A percentile compares a stretch with the other conserved stretches of the same genome.
These are phyloP conservation scores for Microstroma glucosiphilum DNA, from an alignment of 1,284 basidiomycete genomes.

Conservation along the genomic window DNA sequence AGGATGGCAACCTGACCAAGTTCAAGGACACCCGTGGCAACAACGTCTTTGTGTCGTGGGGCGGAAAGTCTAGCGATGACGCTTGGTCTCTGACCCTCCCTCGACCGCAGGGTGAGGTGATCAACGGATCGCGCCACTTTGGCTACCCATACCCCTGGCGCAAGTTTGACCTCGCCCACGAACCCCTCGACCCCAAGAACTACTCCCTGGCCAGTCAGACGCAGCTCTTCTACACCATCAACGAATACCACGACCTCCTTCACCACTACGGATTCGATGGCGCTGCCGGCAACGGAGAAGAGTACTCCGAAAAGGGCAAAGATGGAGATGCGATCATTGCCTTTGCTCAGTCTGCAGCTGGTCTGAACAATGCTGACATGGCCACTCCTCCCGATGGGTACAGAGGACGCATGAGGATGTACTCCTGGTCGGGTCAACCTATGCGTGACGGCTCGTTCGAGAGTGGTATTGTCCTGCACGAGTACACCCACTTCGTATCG, in stretches of 20 bases:
- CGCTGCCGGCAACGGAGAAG: constrained; percentile 89
- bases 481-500: constrained; percentile 71
- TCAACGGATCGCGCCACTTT: constrained; percentile 30
- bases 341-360: constrained; percentile 88
- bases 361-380: constrained; percentile 60
- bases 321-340: constrained; percentile 85
- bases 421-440: constrained; percentile 53
- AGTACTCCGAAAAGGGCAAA: constrained; percentile 75
- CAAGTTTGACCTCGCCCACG: constrained; percentile 32
- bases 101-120: constrained; percentile 25
- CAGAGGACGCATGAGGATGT: constrained; percentile 85
- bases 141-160: constrained; percentile 41
- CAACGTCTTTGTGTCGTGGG: constrained; percentile 38
- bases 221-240: constrained; percentile 39
- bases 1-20: constrained; percentile 22
- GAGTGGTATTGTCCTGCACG: constrained; percentile 49
- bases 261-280: constrained; percentile 73
- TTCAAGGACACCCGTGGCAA: constrained; percentile 38
- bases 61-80: constrained; percentile 28
- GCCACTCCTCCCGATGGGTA: constrained; percentile 57
- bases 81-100: constrained; percentile 23
- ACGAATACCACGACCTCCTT: constrained; percentile 38
- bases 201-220: constrained; percentile 19
- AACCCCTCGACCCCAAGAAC: constrained; percentile 24
- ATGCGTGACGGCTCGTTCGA: constrained; percentile 92